These are phyloP conservation scores for Penicillium digitatum DNA, from an alignment of 2,329 filamentous ascomycete species.

Conservation along the genomic window DNA sequence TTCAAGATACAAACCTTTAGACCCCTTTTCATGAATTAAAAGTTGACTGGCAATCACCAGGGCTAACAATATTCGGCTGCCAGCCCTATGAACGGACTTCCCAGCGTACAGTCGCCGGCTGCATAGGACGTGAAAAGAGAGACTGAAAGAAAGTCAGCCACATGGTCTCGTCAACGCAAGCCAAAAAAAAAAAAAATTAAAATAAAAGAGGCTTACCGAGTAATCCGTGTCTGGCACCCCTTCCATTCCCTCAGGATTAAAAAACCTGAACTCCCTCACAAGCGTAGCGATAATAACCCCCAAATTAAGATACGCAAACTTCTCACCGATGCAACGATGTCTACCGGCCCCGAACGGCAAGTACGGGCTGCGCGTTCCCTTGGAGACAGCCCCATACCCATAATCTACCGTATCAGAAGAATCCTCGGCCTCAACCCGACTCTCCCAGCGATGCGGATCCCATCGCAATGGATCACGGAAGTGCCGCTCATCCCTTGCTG, in stretches of 20 bases:
- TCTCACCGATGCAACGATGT: conserved; percentile 71
- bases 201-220: conserved; percentile 41
- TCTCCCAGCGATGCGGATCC: conserved; percentile 62
- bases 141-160: conserved; percentile 15
- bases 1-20: background rate
- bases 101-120: conserved; percentile 26
- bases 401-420: conserved; percentile 58
- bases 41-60: background rate
- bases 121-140: conserved; percentile 27
- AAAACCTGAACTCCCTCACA: conserved; percentile 59
- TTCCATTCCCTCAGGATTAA: conserved; percentile 53
- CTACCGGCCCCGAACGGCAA: conserved; percentile 69
- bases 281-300: conserved; percentile 61
- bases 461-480: conserved; percentile 58
- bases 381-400: conserved; percentile 58
- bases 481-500: conserved; percentile 52
- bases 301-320: conserved; percentile 69
- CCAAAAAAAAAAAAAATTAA: conserved; percentile 30
- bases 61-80: background rate
- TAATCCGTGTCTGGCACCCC: conserved; percentile 64
- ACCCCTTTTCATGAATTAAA: background rate
- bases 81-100: conserved; percentile 6
- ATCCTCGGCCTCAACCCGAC: conserved; percentile 35
- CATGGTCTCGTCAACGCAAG: background rate
- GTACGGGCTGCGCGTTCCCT: conserved; percentile 60